Evolutionary conservation across 805 yeast genomes (phyloP), one percentile per base, ranked within the genome.

Genomic region (Yamadazyma laniorum): DNA sequence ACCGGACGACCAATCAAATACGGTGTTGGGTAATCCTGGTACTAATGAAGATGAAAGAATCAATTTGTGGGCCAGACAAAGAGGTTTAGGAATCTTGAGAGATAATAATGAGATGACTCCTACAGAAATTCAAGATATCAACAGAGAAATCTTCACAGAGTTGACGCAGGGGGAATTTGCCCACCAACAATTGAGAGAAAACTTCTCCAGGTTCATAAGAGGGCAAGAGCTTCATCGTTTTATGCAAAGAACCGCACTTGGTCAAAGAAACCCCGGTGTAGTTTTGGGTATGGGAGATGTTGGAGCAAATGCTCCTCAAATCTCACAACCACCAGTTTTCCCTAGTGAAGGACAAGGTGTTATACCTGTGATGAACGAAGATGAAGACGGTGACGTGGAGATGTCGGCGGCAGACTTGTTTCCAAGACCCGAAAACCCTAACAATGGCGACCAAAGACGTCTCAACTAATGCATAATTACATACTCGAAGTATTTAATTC

Each of bases 301-400:
- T 21, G 29, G 28, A 16, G 15, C 39, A 18, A 56, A 66, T 47
- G 72, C 72, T 3, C 73, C 73, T 1, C 72, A 65, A 28, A 62
- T 67, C 8, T 48, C 49, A 13, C 74, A 67, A 42, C 70, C 68
- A 5, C 63, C 72, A 12, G 69, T 68, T 3, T 68, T 68, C 39
- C 63, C 69, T 16, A 49, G 48, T 47, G 59, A 52, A 19, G 48
- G 51, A 34, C 39, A 52, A 45, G 37, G 47, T 5, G 43, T 43
- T 12, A 42, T 46, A 18, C 59, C 61, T 3, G 26, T 38, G 27
- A 40, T 43, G 11, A 42, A 45, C 37, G 42, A 40, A 18, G 48
- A 39, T 15, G 63, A 56, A 26, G 62, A 56, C 25, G 63, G 56
- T 26, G 63, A 57, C 29, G 65, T 58, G 26, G 69, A 68, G 34